Evolutionary conservation across 2,329 filamentous ascomycete species (phyloP).

Genomic region (Chrysoporthe cubensis): DNA sequence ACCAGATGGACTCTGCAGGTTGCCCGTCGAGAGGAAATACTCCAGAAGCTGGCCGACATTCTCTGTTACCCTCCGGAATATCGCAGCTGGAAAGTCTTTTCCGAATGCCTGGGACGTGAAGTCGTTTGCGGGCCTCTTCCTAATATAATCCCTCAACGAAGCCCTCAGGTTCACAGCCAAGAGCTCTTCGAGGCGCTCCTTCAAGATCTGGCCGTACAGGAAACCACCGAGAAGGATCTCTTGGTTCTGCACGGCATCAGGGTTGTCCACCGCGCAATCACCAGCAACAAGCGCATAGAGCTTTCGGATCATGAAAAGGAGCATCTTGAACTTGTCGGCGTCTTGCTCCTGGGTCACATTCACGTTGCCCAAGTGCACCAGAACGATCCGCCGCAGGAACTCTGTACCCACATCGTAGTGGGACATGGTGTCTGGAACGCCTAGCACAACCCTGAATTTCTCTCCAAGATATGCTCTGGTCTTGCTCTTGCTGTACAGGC

Average conservation of each 20-base stretch:
- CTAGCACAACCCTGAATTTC: constrained; percentile 88
- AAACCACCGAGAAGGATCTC: constrained; percentile 93
- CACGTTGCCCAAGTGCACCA: constrained; percentile 87
- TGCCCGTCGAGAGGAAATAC: constrained; percentile 96
- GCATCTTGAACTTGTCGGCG: constrained; percentile 88
- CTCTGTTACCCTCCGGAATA: constrained; percentile 83
- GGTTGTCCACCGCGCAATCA: constrained; percentile 92
- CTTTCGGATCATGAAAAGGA: constrained; percentile 96
- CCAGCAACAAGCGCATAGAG: constrained; percentile 91
- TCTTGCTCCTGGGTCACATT: constrained; percentile 85
- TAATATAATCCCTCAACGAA: constrained; percentile 60
- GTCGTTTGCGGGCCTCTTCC: constrained; percentile 62
- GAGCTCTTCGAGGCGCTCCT: constrained; percentile 92
- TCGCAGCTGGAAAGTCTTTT: constrained; percentile 76
- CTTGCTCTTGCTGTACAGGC: constrained; percentile 78
- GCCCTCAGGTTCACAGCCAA: constrained; percentile 59
- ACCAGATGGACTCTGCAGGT: constrained; percentile 86
- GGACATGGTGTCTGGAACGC: constrained; percentile 80
- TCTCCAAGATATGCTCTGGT: constrained; percentile 86
- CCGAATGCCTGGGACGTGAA: constrained; percentile 80
- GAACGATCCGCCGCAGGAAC: constrained; percentile 85
- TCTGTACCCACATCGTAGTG: constrained; percentile 90
- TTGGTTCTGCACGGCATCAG: constrained; percentile 94
- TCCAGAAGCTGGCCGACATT: constrained; percentile 86
- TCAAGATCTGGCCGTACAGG: constrained; percentile 92